A percentile compares a stretch with the other conserved stretches of the same genome.
Conservation (phyloP, 768 basidiomycete species). For the Lyophyllum semitale region DNA sequence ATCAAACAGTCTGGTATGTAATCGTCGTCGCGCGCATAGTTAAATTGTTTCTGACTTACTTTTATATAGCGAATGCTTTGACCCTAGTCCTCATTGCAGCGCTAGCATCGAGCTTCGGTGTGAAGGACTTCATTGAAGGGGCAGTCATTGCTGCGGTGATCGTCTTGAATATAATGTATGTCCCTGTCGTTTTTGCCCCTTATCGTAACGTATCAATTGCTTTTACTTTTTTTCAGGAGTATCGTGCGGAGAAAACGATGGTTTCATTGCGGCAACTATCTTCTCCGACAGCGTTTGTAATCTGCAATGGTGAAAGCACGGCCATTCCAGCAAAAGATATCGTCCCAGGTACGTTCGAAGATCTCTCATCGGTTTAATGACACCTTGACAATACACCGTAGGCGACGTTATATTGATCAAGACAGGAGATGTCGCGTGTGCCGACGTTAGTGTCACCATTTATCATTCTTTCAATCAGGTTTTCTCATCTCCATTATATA, state of each 20-base stretch:
- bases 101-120: slow-evolving; percentile 55
- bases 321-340: slow-evolving; percentile 44
- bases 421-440: slow-evolving; percentile 42
- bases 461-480: neutral
- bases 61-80: slow-evolving; percentile 41
- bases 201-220: neutral
- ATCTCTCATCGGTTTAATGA: neutral
- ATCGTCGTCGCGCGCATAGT: neutral
- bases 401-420: slow-evolving; percentile 42
- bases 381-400: slow-evolving; percentile 4
- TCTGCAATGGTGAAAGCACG: slow-evolving; percentile 43
- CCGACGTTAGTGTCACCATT: slow-evolving; percentile 36
- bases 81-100: slow-evolving; percentile 36
- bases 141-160: slow-evolving; percentile 49
- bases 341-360: slow-evolving; percentile 32
- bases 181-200: neutral
- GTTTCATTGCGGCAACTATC: slow-evolving; percentile 49
- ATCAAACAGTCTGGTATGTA: slow-evolving; percentile 34
- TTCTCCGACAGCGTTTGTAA: slow-evolving; percentile 45
- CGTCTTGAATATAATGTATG: slow-evolving; percentile 41
- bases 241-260: slow-evolving; percentile 51
- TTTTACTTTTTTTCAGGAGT: slow-evolving; percentile 46
- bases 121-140: slow-evolving; percentile 54
- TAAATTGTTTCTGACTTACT: neutral
- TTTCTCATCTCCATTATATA: neutral